Base-by-base conservation (phyloP, 2,329 filamentous ascomycete genomes). In the Sporothrix brasiliensis region DNA sequence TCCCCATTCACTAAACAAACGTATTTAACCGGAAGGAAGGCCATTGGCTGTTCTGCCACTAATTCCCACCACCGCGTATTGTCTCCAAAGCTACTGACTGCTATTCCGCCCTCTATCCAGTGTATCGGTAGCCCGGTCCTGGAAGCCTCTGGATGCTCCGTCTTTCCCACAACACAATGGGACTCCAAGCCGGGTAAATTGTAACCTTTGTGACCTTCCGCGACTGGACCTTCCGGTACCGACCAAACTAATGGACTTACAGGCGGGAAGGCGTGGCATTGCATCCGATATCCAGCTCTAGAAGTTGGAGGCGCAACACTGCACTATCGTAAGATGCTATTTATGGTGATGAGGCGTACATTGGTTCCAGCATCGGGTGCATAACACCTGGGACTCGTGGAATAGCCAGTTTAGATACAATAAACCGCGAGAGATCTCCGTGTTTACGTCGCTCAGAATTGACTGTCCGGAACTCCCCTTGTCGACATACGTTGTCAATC, bases 131-230 rank as follows among this genome's bases (percentile, higher is more conserved):
- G 21, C 39, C 39, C 39, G 58, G 56, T 41, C 56, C 56, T 41
- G 56, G 27, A 56, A 34, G 24, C 53, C 53, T 58, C 16, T 30
- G 30, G 53, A 16, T 27, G 16, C 39, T 13, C 50, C 53, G 27
- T 39, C 53, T n/a, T 39, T n/a, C n/a, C 39, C 39, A 10, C 6
- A 61, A 1, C 27, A 58, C 10, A 10, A 61, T 61, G n/a, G 34
- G 34, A 61, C 56, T 61, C 56, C 56, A 39, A n/a, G 56, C 56
- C 56, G 56, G 56, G 56, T 61, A 61, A 61, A 61, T 61, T 61
- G 10, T 4, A 16, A 2, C 34, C 24, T 60, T 60, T 21, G 30
- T 1, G n/a, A n/a, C 10, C 44, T 16, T 24, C 4, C 34, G 16
- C 16, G 4, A 41, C 19, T 58, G n/a, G n/a, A 61, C 4, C 7